These are phyloP conservation scores for Petrea volubilis DNA, from an alignment of 257 asterid genomes.

Conservation along the genomic window DNA sequence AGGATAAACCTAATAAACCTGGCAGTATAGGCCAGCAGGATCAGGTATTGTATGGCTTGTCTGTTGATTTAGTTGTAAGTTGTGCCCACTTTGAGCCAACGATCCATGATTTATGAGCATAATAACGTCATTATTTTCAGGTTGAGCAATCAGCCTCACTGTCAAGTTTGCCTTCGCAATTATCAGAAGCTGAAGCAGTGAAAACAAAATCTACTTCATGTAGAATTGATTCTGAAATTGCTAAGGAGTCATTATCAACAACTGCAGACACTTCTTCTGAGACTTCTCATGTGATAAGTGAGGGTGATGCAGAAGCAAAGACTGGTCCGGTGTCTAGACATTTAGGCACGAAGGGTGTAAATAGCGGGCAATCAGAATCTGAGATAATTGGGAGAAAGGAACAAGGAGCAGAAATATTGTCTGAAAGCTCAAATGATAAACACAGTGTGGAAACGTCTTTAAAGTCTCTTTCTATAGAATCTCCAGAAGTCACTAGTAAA, in stretches of 20 bases:
- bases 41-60: slow-evolving; percentile 46
- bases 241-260: slow-evolving; percentile 28
- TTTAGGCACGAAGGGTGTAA: slow-evolving; percentile 24
- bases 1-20: slow-evolving; percentile 37
- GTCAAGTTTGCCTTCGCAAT: slow-evolving; percentile 39
- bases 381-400: slow-evolving; percentile 27
- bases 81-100: slow-evolving; percentile 3
- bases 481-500: slow-evolving; percentile 32
- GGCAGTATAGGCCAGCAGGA: slow-evolving; percentile 34
- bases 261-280: slow-evolving; percentile 31
- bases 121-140: slow-evolving; percentile 38
- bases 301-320: slow-evolving; percentile 19
- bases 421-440: slow-evolving; percentile 28
- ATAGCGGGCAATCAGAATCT: slow-evolving; percentile 28
- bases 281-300: slow-evolving; percentile 24
- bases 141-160: slow-evolving; percentile 32
- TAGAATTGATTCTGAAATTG: slow-evolving; percentile 30
- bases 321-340: slow-evolving; percentile 24
- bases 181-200: slow-evolving; percentile 28
- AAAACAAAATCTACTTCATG: slow-evolving; percentile 28
- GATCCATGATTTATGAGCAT: slow-evolving; percentile 6
- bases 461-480: slow-evolving; percentile 37
- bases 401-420: slow-evolving; percentile 26
- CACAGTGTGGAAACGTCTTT: slow-evolving; percentile 28
- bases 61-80: slow-evolving; percentile 20